Conservation (phyloP, 805 yeast species). For the Metschnikowia peoriensis region DNA sequence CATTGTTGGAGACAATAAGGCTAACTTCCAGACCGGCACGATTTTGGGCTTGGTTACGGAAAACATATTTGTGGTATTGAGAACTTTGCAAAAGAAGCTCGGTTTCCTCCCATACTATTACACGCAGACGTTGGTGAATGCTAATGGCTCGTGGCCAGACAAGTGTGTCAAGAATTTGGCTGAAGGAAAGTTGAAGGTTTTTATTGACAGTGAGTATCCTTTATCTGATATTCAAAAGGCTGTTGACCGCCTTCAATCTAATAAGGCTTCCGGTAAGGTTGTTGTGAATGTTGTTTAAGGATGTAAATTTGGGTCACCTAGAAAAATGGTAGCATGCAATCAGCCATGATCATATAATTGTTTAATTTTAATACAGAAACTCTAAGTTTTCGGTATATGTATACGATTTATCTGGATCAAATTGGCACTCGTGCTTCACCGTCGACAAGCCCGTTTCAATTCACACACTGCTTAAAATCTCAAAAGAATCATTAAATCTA, state of each 20-base stretch:
- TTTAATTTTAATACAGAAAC: too few relatives aligned
- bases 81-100: slow-evolving; percentile 13
- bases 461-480: too few relatives aligned
- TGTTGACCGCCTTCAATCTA: slow-evolving; percentile 42
- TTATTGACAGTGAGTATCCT: slow-evolving; percentile 53
- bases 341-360: neutral
- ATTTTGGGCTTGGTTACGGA: neutral
- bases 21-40: slow-evolving; percentile 26
- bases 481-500: too few relatives aligned
- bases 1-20: slow-evolving; percentile 54
- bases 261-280: slow-evolving; percentile 65
- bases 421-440: too few relatives aligned
- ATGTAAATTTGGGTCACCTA: neutral
- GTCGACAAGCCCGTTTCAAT: too few relatives aligned
- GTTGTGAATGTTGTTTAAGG: slow-evolving; percentile 37
- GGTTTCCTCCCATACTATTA: slow-evolving; percentile 31
- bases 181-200: slow-evolving; percentile 42
- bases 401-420: too few relatives aligned
- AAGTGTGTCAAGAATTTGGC: slow-evolving; percentile 40
- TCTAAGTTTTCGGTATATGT: too few relatives aligned
- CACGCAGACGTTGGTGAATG: slow-evolving; percentile 16
- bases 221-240: slow-evolving; percentile 54
- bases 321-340: neutral
- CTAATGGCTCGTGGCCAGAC: slow-evolving; percentile 20
- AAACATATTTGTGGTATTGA: slow-evolving; percentile 2